Conservation (phyloP, 208 protist genomes). For the Leptomonas seymouri region DNA sequence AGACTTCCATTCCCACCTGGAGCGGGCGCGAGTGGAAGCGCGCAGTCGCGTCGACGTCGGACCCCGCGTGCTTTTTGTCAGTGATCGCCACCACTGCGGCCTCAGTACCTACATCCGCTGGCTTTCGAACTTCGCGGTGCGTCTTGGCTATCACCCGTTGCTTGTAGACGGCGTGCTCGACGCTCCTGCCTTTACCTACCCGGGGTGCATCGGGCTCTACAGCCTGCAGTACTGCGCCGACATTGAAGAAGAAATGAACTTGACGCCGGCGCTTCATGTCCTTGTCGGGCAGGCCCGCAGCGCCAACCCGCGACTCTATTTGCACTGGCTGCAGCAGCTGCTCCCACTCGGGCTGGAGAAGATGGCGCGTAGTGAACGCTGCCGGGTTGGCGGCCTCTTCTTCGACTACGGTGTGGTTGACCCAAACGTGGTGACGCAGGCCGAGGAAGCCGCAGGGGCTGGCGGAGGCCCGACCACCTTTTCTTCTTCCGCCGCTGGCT, state of each 20-base stretch:
- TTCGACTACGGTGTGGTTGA: slow-evolving; percentile 66
- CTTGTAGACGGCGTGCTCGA: slow-evolving; percentile 53
- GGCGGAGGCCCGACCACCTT: slow-evolving; percentile 6
- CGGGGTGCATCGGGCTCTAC: slow-evolving; percentile 49
- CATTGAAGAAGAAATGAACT: slow-evolving; percentile 61
- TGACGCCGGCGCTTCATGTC: slow-evolving; percentile 49
- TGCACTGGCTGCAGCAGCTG: slow-evolving; percentile 43
- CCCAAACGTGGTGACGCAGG: slow-evolving; percentile 35
- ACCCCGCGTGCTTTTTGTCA: slow-evolving; percentile 64
- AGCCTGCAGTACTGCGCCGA: slow-evolving; percentile 60
- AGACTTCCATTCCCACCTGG: slow-evolving; percentile 64
- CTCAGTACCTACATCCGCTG: slow-evolving; percentile 53
- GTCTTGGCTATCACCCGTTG: slow-evolving; percentile 70
- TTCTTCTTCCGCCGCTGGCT: neutral
- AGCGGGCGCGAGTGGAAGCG: slow-evolving; percentile 48
- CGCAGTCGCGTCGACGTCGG: slow-evolving; percentile 39
- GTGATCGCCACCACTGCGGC: slow-evolving; percentile 47
- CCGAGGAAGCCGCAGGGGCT: slow-evolving; percentile 26
- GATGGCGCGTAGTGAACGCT: slow-evolving; percentile 61
- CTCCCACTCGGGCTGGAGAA: slow-evolving; percentile 36
- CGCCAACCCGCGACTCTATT: slow-evolving; percentile 45
- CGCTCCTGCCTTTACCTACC: slow-evolving; percentile 44
- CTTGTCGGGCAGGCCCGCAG: slow-evolving; percentile 35
- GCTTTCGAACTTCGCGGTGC: slow-evolving; percentile 59
- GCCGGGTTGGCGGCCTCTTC: slow-evolving; percentile 72